Percentiles rank a stretch among this genome's conserved stretches.
Conservation (phyloP, 192 early-diverging fungal species). For the Lunasporangiospora selenospora region DNA sequence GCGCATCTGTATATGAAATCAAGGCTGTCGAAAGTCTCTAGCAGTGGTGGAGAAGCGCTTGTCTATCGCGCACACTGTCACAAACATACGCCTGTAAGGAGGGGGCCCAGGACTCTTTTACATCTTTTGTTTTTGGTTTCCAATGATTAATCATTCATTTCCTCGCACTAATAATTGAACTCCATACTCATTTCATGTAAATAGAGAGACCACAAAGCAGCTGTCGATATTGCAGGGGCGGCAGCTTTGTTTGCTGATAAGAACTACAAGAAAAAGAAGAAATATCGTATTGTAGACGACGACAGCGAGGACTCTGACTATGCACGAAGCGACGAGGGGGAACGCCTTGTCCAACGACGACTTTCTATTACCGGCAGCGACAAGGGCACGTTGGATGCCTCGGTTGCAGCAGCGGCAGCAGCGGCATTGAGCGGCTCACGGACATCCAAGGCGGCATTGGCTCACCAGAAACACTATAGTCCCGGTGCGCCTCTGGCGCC, state of each 20-base stretch:
- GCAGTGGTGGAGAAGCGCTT: slow-evolving; percentile 62
- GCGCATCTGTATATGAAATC: slow-evolving; percentile 90
- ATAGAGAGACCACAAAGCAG: slow-evolving; percentile 61
- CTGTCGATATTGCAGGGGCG: slow-evolving; percentile 50
- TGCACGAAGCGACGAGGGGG: slow-evolving; percentile 37
- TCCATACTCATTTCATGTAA: no score
- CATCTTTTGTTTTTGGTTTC: slow-evolving; percentile 16
- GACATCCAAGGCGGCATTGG: slow-evolving; percentile 61
- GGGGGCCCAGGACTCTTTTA: slow-evolving; percentile 35
- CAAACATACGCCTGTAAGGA: slow-evolving; percentile 81
- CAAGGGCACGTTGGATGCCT: slow-evolving; percentile 7
- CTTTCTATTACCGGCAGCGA: slow-evolving; percentile 7
- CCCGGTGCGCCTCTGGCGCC: slow-evolving; percentile 70
- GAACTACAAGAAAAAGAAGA: slow-evolving; percentile 46
- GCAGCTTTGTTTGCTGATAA: slow-evolving; percentile 27
- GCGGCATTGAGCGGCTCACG: slow-evolving; percentile 32
- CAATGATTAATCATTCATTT: not conserved
- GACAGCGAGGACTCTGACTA: slow-evolving; percentile 52
- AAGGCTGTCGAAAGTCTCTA: slow-evolving; percentile 55
- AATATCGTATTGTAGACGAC: slow-evolving; percentile 17
- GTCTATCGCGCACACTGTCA: slow-evolving; percentile 85
- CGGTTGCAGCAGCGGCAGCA: not conserved
- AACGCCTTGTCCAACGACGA: slow-evolving; percentile 2
- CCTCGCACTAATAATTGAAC: no score
- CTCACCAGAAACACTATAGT: slow-evolving; percentile 68